Evolutionary conservation across 805 yeast genomes (phyloP), one percentile per base, ranked within the genome.

Genomic region (Starmerella khaoyaiensis): DNA sequence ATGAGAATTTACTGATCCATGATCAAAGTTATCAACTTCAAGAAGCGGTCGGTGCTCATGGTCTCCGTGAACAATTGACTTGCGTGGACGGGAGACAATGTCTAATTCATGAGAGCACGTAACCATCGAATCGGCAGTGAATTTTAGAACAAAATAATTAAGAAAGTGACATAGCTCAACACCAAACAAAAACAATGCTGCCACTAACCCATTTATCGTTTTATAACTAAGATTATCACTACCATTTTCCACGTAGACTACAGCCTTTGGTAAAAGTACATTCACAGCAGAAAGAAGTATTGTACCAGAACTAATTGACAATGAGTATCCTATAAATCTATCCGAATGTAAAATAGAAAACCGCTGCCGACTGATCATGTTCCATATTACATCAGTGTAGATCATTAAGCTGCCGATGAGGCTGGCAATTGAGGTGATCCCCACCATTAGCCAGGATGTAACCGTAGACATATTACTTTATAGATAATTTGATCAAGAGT

Each of bases 271-370:
- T n/a, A 86, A 59, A 35, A 87, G 63, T 42, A 75, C 70, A 60
- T 72, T 79, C 34, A 87, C 59, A 0, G 94, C 71, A 0, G 96
- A 83, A 51, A 84, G 72, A 2, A 59, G 40, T 56, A 87, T 66
- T 19, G 93, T 81, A 0, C 98, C 97, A 0, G 87, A 65, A 46
- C 86, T 74, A 34, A 86, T 58, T 0, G 90, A 71, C 21, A 87
- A 65, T 2, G 93, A 78, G 23, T 74, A 74, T 27, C 80, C 74
- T 43, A 87, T 65, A 53, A 86, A 75, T 11, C 60, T 57, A 25
- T 76, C 71, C 53, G 78, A 76, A 38, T 70, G 68, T 36, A 69
- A 65, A 29, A 79, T 64, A 26, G 67, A 60, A 53, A 79, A 75
- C 1, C 68, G 67, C 44, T 61, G 59, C 50, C 5, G 63, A 68